Percentiles rank a stretch among this genome's conserved stretches.
Evolutionary conservation across 139 green algal genomes (phyloP).

Genomic region (Ostreobium quekettii): DNA sequence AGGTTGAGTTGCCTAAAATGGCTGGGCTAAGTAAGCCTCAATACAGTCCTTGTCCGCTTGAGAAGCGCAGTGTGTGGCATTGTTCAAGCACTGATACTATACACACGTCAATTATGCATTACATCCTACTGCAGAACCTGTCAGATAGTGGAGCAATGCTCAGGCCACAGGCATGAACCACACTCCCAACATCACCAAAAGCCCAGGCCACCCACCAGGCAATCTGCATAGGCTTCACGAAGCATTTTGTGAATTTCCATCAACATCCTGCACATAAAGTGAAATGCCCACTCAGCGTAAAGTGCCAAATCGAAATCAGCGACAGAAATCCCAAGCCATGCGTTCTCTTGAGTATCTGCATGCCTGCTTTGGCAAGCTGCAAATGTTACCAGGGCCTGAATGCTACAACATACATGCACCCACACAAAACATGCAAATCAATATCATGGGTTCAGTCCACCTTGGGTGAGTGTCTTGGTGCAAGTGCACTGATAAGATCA

Average conservation of each 20-base stretch:
- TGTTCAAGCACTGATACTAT: not conserved
- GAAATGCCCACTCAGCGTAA: not conserved
- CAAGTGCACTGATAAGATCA: no score
- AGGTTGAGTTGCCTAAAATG: no score
- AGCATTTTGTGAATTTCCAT: slow-evolving; percentile 8
- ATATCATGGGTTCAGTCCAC: no score
- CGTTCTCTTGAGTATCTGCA: not conserved
- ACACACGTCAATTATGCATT: not conserved
- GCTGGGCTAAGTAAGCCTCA: no score
- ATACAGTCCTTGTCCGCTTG: not conserved
- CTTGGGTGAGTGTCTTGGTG: no score
- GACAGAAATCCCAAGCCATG: not conserved
- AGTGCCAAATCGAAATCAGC: not conserved
- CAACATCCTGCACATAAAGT: slow-evolving; percentile 4
- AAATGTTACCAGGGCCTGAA: no score
- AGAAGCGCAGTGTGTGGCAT: not conserved
- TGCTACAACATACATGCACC: no score
- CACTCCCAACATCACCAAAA: not conserved
- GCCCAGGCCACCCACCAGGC: not conserved
- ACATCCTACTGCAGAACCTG: not conserved
- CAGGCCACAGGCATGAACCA: not conserved
- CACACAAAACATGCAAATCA: no score
- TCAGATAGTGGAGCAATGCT: not conserved
- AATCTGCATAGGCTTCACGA: slow-evolving; percentile 5
- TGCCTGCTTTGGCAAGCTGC: not conserved